Evolutionary conservation across 768 basidiomycete genomes (phyloP).

Genomic region (Sarcomyxa edulis): DNA sequence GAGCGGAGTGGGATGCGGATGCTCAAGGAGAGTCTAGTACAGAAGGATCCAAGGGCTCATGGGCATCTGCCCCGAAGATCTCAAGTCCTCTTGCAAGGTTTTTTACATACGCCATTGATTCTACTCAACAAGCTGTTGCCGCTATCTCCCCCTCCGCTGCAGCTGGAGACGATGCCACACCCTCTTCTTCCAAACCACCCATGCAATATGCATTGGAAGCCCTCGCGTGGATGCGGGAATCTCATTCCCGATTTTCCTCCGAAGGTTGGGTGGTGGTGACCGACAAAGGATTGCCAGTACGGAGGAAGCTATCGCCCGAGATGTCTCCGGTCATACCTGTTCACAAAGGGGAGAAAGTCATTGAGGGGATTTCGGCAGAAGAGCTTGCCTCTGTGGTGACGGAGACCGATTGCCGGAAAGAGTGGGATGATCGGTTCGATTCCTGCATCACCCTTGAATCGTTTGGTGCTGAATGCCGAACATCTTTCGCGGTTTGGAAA

Average conservation of each 20-base stretch:
- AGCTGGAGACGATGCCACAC: slow-evolving; percentile 32
- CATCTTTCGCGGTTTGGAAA: slow-evolving; percentile 67
- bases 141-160: slow-evolving; percentile 59
- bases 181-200: slow-evolving; percentile 57
- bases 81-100: slow-evolving; percentile 68
- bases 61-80: slow-evolving; percentile 58
- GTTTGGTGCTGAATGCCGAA: slow-evolving; percentile 71
- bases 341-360: slow-evolving; percentile 84
- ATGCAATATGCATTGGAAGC: slow-evolving; percentile 83
- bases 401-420: slow-evolving; percentile 64
- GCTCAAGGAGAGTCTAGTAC: slow-evolving; percentile 9
- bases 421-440: slow-evolving; percentile 87
- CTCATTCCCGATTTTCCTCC: slow-evolving; percentile 51
- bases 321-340: slow-evolving; percentile 81
- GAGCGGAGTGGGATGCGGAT: slow-evolving; percentile 69
- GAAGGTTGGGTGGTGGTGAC: slow-evolving; percentile 73
- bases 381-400: slow-evolving; percentile 75
- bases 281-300: slow-evolving; percentile 72
- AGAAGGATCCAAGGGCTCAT: slow-evolving; percentile 25
- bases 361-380: slow-evolving; percentile 91
- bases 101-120: slow-evolving; percentile 70
- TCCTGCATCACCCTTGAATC: slow-evolving; percentile 65
- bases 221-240: slow-evolving; percentile 70
- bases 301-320: slow-evolving; percentile 69
- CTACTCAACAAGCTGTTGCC: slow-evolving; percentile 75